Evolutionary conservation across 2,329 filamentous ascomycete species (phyloP), one percentile per base, ranked within the genome.

Genomic region (Trichophyton benhamiae): DNA sequence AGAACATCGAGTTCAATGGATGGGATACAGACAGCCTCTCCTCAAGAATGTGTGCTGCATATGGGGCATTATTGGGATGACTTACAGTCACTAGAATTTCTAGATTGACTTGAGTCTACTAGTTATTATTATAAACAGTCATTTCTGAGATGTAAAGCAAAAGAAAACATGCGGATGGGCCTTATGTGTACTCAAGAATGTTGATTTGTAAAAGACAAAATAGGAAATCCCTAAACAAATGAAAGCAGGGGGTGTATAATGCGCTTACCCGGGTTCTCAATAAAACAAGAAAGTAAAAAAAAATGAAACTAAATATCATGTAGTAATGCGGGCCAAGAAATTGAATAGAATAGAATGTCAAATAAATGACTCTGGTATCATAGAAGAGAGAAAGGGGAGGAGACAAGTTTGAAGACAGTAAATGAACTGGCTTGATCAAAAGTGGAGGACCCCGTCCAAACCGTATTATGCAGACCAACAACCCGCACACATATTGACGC

Each of bases 41-140:
- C n/a, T 9, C 3, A 55, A 15, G 13, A 9, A 33, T 75, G 27
- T 63, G 69, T 59, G 61, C 60, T 17, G 74, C 71, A n/a, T 44
- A 44, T 8, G 15, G 41, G 13, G n/a, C 41, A n/a, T 44, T 44
- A n/a, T 44, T 44, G 41, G n/a, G 11, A 17, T 44, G 41, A 44
- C n/a, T n/a, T n/a, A 44, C 41, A n/a, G n/a, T n/a, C 27, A 30
- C 41, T 44, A n/a, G 41, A 2, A n/a, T 44, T n/a, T n/a, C n/a
- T 1, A 20, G 41, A 44, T 42, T 42, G 15, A 42, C 27, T 7
- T 2, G 27, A 30, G 27, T 30, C 27, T 30, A 30, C 27, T 42
- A 42, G 38, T 42, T n/a, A n/a, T n/a, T n/a, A 44, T 17, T 44
- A 44, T 44, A 44, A 44, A n/a, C 7, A 17, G n/a, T 44, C 41